Evolutionary conservation across 2,329 filamentous ascomycete genomes (phyloP).

Genomic region (Scytalidium lignicola): DNA sequence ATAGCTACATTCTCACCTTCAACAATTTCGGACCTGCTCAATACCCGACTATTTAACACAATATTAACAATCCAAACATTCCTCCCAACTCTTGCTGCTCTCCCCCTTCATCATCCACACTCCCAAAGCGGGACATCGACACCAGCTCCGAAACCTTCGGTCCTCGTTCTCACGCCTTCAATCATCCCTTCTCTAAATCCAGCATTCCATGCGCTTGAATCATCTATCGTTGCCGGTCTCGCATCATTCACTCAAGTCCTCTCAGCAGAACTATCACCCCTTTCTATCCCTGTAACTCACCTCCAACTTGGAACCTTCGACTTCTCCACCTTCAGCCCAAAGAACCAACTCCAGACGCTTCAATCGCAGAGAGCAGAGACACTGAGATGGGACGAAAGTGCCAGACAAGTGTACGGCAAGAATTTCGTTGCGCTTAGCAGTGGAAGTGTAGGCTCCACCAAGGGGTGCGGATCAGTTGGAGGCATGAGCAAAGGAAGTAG

Average conservation of each 20-base stretch:
- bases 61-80: conserved; percentile 87
- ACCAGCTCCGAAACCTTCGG: conserved; percentile 49
- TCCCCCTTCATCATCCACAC: conserved; percentile 35
- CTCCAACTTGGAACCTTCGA: conserved; percentile 91
- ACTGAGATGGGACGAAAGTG: conserved; percentile 58
- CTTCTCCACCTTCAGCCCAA: conserved; percentile 60
- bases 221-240: conserved; percentile 79
- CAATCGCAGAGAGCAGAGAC: conserved; percentile 48
- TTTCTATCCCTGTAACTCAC: conserved; percentile 76
- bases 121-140: conserved; percentile 35
- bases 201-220: conserved; percentile 80
- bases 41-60: conserved; percentile 85
- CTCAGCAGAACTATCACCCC: conserved; percentile 69
- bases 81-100: conserved; percentile 67
- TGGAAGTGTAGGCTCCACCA: conserved; percentile 41
- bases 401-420: conserved; percentile 54
- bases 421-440: conserved; percentile 55
- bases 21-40: conserved; percentile 83
- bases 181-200: conserved; percentile 76
- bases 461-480: neutral
- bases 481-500: conserved; percentile 43
- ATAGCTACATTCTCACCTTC: conserved; percentile 81
- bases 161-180: conserved; percentile 73
- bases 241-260: conserved; percentile 79
- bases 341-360: conserved; percentile 30